phyloP scores from a whole-genome alignment of 495 filamentous ascomycete genomes.

The Xylaria telfairii region DNA sequence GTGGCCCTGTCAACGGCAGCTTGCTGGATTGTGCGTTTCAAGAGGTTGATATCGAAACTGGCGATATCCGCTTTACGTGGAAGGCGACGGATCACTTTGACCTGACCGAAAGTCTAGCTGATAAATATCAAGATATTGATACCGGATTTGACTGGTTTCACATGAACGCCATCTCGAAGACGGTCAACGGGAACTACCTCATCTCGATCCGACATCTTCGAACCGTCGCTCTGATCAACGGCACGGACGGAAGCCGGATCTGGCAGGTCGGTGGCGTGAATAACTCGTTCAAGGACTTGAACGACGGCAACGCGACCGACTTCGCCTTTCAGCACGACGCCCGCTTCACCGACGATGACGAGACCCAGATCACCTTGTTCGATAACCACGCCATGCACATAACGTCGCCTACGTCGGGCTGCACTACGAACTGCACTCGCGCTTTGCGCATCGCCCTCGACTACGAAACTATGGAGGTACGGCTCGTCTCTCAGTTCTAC shows the following conservation, averaged over 20 bases:
- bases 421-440: conserved; percentile 42
- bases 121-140: conserved; percentile 25
- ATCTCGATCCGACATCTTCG: conserved; percentile 61
- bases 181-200: conserved; percentile 60
- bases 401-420: conserved; percentile 52
- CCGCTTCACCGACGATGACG: conserved; percentile 51
- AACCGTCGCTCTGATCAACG: conserved; percentile 62
- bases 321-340: conserved; percentile 68
- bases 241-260: conserved; percentile 57
- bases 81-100: conserved; percentile 57
- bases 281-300: conserved; percentile 55
- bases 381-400: conserved; percentile 62
- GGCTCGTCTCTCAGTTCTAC: conserved; percentile 35
- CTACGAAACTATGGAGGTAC: conserved; percentile 54
- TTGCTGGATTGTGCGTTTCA: conserved; percentile 34
- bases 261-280: conserved; percentile 60
- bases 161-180: conserved; percentile 66
- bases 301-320: conserved; percentile 45
- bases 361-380: conserved; percentile 57
- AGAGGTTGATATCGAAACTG: conserved; percentile 59
- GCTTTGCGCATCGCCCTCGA: conserved; percentile 61
- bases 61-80: conserved; percentile 61
- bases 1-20: conserved; percentile 29
- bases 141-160: conserved; percentile 66
- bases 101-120: conserved; percentile 52